Percentiles rank a stretch among this genome's conserved stretches.
Evolutionary conservation across 2,329 filamentous ascomycete species (phyloP).

Genomic region (Lojkania enalia): DNA sequence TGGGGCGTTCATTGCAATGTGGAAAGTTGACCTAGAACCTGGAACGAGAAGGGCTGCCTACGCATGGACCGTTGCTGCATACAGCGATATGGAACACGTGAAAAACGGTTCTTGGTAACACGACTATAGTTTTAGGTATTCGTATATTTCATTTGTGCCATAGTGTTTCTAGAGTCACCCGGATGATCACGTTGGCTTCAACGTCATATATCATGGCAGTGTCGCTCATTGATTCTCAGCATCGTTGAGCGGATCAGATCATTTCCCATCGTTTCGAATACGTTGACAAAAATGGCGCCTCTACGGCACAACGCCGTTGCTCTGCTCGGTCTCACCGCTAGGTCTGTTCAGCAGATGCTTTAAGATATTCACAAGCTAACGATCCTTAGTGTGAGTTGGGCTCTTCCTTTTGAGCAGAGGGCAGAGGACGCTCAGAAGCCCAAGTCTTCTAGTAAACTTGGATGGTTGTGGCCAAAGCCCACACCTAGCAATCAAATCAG

Average conservation of each 20-base stretch:
- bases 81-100: conserved; percentile 25
- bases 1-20: conserved; percentile 18
- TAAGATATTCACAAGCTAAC: conserved; percentile 2
- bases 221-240: conserved; percentile 10
- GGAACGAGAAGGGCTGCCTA: conserved; percentile 16
- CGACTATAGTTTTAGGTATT: conserved; percentile 17
- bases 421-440: too few species aligned
- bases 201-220: conserved; percentile 32
- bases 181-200: conserved; percentile 18
- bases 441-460: too few species aligned
- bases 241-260: conserved; percentile 12
- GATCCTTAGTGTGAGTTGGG: not conserved
- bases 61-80: conserved; percentile 24
- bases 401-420: not conserved
- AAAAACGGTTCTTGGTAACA: conserved; percentile 19
- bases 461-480: too few species aligned
- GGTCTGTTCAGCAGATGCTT: conserved; percentile 17
- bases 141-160: conserved; percentile 41
- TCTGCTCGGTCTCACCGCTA: conserved; percentile 30
- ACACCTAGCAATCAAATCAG: conserved; percentile 16
- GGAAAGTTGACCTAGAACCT: conserved; percentile 30
- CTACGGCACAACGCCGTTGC: conserved; percentile 27
- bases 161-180: conserved; percentile 24
- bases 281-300: conserved; percentile 25
- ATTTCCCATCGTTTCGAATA: conserved; percentile 8